Evolutionary conservation across 2,329 filamentous ascomycete species (phyloP), one percentile per base, ranked within the genome.

Genomic region (Claviceps pazoutovae): DNA sequence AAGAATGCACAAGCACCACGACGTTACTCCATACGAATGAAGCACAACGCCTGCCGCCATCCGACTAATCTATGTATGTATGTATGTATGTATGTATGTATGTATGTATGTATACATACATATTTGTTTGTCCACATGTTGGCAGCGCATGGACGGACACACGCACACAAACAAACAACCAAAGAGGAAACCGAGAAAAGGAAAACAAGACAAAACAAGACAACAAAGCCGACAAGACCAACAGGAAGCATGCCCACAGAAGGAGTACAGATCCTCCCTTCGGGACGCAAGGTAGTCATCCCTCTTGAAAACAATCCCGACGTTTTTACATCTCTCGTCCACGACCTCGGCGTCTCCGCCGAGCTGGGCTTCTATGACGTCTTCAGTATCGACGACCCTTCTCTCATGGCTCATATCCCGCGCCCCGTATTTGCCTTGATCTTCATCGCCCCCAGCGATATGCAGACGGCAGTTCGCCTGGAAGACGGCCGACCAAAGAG

Each of bases 351-450:
- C 48, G 74, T 93, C 45, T 83, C 85, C 1, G 63, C 72, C 26
- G 70, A 74, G 39, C 73, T 94, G 16, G 74, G 76, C 58, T 94
- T 93, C 74, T 80, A 88, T 68, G 88, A 94, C 65, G 84, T 94
- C 65, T 91, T 80, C 73, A 85, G 80, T 58, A 79, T 94, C 62
- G 82, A 88, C 64, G 86, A 93, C 45, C 79, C 84, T 0, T 78
- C 83, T 26, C 76, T 91, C n/a, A 75, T 93, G 55, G 76, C 79
- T 51, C 82, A 89, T 65, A 61, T 67, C 7, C 87, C 88, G 0
- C 83, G 87, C 11, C 88, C 88, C 13, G 83, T 80, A 4, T 72
- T 86, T 57, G 87, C 87, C 16, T 78, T 93, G 37, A 79, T 95
- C 51, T 82, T 91, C 65, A 87, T 93, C 63, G 86, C 88, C 58